phyloP scores from a whole-genome alignment of 169 alveolate genomes.

The Besnoitia besnoiti region DNA sequence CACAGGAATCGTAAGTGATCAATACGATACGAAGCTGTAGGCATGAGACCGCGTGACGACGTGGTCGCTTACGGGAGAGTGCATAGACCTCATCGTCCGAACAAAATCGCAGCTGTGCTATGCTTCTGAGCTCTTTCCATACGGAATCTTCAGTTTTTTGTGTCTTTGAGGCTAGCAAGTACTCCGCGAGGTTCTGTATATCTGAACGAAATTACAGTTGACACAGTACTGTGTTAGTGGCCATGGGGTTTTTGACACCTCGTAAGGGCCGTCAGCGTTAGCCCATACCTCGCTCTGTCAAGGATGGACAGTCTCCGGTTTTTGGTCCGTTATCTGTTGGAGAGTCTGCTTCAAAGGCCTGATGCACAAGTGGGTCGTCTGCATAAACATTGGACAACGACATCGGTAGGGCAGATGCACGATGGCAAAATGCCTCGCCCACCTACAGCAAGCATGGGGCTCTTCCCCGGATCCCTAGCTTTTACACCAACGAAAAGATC shows the following conservation, averaged over 20 bases:
- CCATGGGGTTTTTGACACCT: too few relatives aligned
- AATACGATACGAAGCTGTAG: not conserved
- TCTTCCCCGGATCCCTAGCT: not conserved
- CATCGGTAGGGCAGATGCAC: too few relatives aligned
- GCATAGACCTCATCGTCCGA: constrained; percentile 33
- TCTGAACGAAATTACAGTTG: not conserved
- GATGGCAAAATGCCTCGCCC: not conserved
- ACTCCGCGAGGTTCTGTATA: not conserved
- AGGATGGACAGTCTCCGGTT: not conserved
- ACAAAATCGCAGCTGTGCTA: not conserved
- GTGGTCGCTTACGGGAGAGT: constrained; percentile 6
- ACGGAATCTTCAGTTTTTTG: not conserved
- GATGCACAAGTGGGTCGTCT: not conserved
- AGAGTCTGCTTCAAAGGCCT: not conserved
- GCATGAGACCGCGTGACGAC: not conserved
- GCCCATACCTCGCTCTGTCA: not conserved
- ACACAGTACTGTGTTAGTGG: too few relatives aligned
- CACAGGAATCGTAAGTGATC: not conserved
- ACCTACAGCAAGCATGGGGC: too few relatives aligned
- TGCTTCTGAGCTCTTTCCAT: constrained; percentile 14
- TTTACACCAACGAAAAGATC: not conserved
- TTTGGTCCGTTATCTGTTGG: not conserved
- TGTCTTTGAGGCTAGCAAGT: not conserved
- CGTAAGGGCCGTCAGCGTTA: too few relatives aligned
- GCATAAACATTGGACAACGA: not conserved